Base-by-base conservation (phyloP, 805 yeast species). In the Metschnikowia orientalis region DNA sequence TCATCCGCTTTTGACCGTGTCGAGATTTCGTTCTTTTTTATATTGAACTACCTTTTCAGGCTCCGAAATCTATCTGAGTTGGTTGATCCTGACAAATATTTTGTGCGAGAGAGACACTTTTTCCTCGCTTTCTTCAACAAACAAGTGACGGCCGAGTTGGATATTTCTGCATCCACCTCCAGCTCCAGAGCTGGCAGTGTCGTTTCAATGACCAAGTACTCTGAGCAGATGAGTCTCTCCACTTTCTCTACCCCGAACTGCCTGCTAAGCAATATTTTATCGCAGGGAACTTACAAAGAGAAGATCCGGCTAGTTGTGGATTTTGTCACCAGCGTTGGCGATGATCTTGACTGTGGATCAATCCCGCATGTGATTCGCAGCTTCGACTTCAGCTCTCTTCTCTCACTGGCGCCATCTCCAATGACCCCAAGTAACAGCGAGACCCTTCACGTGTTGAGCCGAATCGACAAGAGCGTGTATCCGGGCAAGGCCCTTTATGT, bases 221-320 rank as follows among this genome's bases (percentile, higher is more conserved):
- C 26, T 4, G 36, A 33, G 8, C 20, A 15, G 13, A 15, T 32
- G 7, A 9, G 8, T 8, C 30, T 19, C 22, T 11, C 37, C 7
- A 15, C 23, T 6, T 18, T 33, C 5, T 17, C 26, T 3, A 21
- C 30, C 2, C 17, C 24, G 3, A 18, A 28, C 15, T 22, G 25
- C 5, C 37, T 37, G 4, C 20, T 45, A 15, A 39, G 48, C 25
- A 23, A 42, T 19, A 38, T 45, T 2, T 22, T 45, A 4, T 23
- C 32, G 3, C 44, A 43, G 19, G 50, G 50, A 18, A 34, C 46
- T 2, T 45, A 45, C 31, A 45, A 43, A 26, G 50, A 45, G 18
- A 39, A 42, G 18, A 33, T 43, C 4, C 36, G 42, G 8, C 37
- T 45, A 10, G 46, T 45, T 9, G 36, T 39, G 5, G 40, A 35